Base-by-base conservation (phyloP, 257 asterid genomes). In the Paulownia fortunei region DNA sequence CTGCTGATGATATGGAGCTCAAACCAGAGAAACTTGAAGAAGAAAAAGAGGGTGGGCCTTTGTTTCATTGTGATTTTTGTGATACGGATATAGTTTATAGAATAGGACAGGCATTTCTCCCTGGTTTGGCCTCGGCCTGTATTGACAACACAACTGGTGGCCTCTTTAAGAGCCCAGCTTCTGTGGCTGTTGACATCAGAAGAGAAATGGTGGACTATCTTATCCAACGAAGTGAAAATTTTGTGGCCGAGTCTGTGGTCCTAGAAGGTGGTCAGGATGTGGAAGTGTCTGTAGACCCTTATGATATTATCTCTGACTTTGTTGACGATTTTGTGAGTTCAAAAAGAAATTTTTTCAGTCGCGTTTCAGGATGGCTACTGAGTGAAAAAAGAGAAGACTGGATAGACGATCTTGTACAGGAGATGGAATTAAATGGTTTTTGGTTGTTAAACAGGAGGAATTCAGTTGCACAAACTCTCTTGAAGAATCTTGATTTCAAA, bases 91-190 rank as follows among this genome's bases (percentile, higher is more conserved):
- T 77, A 58, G 74, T 77, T 42, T 73, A 77, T 49, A 77, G 69
- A 68, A 59, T 77, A 68, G 81, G 76, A 30, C 81, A 68, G 41
- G 39, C 76, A 18, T 77, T 77, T 68, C 76, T 77, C 19, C 81
- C 81, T 77, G 81, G 76, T 44, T 77, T 77, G 71, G 81, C 71
- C 42, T 77, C 81, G n/a, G 81, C 81, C 27, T 77, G 81, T 66
- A 69, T 77, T 44, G 81, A 77, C 81, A 77, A 77, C 71, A 77
- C 81, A 5, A 77, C 81, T 15, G 81, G 81, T 13, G 81, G 81
- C 56, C 81, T 77, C 44, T 77, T 77, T 16, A 77, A 77, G 42
- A 68, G 76, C 63, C 81, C 76, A 68, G 81, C 81, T 42, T 23
- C n/a, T 44, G 81, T 77, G 76, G 81, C 81, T 21, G 81, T 21